phyloP scores from a whole-genome alignment of 306 rosid species.

The Hippophae rhamnoides region DNA sequence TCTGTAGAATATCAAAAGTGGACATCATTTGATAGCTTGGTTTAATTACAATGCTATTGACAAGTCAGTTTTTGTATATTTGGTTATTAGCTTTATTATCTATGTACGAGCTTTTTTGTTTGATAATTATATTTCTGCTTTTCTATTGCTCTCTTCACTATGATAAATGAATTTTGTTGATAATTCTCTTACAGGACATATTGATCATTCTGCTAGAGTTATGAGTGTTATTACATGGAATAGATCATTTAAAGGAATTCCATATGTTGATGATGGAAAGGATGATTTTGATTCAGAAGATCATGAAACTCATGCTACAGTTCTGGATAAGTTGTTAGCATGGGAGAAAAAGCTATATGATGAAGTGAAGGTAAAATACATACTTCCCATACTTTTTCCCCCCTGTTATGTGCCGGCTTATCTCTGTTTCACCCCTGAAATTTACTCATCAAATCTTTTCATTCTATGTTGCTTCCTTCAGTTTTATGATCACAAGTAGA shows the following conservation, averaged over 20 bases:
- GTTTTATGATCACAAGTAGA: no score
- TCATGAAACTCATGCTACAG: constrained; percentile 83
- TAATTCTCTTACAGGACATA: constrained; percentile 51
- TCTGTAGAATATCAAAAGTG: no score
- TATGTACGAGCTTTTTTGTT: background rate
- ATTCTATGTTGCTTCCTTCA: background rate
- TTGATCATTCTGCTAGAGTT: constrained; percentile 87
- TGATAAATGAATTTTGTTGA: background rate
- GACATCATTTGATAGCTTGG: no score
- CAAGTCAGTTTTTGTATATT: background rate
- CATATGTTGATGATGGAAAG: constrained; percentile 45
- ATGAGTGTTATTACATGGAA: constrained; percentile 96
- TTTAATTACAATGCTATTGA: no score
- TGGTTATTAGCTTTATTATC: constrained; percentile 1
- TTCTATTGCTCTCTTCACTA: background rate
- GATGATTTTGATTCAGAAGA: constrained; percentile 74
- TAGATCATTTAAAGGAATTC: constrained; percentile 62
- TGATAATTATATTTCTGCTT: background rate
- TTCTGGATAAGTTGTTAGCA: constrained; percentile 88
- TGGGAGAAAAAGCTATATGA: constrained; percentile 97
- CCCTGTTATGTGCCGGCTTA: background rate
- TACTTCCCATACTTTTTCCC: background rate
- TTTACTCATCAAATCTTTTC: background rate
- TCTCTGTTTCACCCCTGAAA: no score
- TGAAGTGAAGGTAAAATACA: constrained; percentile 71